phyloP scores from a whole-genome alignment of 495 filamentous ascomycete genomes.

The Barbatosphaeria neglecta region DNA sequence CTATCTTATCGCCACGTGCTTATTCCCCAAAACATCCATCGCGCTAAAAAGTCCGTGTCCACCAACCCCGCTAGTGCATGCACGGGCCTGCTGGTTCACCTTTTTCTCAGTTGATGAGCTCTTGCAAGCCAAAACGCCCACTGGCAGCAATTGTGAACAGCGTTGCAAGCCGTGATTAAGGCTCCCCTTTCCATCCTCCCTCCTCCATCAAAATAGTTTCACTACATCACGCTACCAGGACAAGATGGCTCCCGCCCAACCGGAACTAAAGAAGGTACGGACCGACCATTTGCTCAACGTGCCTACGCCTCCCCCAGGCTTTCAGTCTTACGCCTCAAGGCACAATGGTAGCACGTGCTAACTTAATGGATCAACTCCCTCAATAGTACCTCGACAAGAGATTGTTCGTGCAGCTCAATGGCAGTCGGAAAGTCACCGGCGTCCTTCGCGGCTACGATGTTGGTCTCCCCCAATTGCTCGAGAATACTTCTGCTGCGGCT shows the following conservation, averaged over 20 bases:
- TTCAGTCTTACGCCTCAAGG: constrained; percentile 1
- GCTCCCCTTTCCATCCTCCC: too few species aligned
- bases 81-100: too few species aligned
- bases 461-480: too few species aligned
- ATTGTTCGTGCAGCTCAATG: constrained; percentile 94
- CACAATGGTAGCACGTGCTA: constrained; percentile 2
- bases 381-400: constrained; percentile 96
- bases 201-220: too few species aligned
- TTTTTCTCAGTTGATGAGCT: too few species aligned
- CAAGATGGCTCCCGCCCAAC: constrained; percentile 97
- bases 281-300: neutral
- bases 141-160: too few species aligned
- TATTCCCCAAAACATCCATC: too few species aligned
- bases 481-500: neutral
- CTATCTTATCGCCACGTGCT: constrained; percentile 10
- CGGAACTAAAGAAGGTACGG: constrained; percentile 91
- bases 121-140: neutral
- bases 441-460: constrained; percentile 94
- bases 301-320: neutral
- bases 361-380: neutral
- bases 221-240: too few species aligned
- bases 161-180: too few species aligned
- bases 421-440: constrained; percentile 92
- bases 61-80: too few species aligned
- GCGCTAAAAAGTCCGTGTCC: too few species aligned